Evolutionary conservation across 2,329 filamentous ascomycete species (phyloP).

Genomic region (Parasarocladium wereldwijsianum): DNA sequence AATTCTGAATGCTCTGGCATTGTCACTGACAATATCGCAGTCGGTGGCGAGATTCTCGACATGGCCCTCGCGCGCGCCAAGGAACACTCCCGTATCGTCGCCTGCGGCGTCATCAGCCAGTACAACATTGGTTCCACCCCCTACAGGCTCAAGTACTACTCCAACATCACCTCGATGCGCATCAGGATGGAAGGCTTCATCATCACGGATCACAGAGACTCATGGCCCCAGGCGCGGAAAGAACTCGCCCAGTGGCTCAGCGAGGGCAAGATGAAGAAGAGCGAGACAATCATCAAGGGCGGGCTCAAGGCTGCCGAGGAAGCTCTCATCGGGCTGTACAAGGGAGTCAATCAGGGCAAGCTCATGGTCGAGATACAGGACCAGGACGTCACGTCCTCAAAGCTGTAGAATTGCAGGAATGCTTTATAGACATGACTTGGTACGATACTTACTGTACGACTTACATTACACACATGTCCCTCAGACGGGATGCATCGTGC

Average conservation of each 20-base stretch:
- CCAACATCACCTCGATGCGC: constrained; percentile 36
- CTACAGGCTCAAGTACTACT: constrained; percentile 40
- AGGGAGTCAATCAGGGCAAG: constrained; percentile 57
- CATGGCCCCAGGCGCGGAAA: constrained; percentile 41
- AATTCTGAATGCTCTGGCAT: not conserved
- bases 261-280: constrained; percentile 57
- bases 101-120: constrained; percentile 56
- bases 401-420: constrained; percentile 8
- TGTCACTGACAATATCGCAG: constrained; percentile 12
- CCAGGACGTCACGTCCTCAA: constrained; percentile 8
- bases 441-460: too few relatives aligned
- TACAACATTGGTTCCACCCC: constrained; percentile 44
- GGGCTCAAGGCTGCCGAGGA: constrained; percentile 49
- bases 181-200: constrained; percentile 59
- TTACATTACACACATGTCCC: too few relatives aligned
- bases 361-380: constrained; percentile 39
- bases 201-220: constrained; percentile 48
- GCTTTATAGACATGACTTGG: not conserved
- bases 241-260: constrained; percentile 53
- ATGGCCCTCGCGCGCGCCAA: constrained; percentile 50
- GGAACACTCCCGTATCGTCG: constrained; percentile 47
- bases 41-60: constrained; percentile 58
- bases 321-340: constrained; percentile 48
- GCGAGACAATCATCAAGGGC: constrained; percentile 57
- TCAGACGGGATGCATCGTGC: too few relatives aligned